Evolutionary conservation across 345 rosid genomes (phyloP).

Genomic region (Salix udensis): DNA sequence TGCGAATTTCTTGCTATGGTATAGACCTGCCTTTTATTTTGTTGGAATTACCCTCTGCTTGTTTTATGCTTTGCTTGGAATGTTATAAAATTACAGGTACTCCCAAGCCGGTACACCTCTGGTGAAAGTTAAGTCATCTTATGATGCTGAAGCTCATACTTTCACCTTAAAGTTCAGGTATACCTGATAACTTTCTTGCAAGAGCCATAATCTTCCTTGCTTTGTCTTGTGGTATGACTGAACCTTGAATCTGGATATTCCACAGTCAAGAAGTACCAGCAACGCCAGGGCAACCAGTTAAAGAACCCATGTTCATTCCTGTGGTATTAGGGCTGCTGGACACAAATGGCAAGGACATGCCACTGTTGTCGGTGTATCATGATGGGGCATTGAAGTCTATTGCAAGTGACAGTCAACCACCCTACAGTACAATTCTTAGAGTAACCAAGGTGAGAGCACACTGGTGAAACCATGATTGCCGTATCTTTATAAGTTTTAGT

Average conservation of each 20-base stretch:
- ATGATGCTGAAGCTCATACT: constrained; percentile 64
- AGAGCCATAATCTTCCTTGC: background rate
- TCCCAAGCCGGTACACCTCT: constrained; percentile 97
- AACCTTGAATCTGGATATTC: constrained; percentile 14
- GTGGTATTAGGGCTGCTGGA: constrained; percentile 70
- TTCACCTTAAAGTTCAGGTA: constrained; percentile 91
- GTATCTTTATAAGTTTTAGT: no score
- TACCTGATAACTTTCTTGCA: background rate
- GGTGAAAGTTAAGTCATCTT: constrained; percentile 72
- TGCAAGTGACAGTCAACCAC: constrained; percentile 44
- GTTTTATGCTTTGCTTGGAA: constrained; percentile 3
- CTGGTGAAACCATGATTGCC: constrained; percentile 10
- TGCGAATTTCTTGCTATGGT: constrained; percentile 91
- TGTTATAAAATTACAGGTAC: constrained; percentile 55
- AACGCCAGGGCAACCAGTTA: constrained; percentile 84
- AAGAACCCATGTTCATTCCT: constrained; percentile 91
- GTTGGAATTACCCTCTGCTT: background rate
- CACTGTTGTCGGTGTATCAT: constrained; percentile 59
- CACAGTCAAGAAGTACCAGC: constrained; percentile 80
- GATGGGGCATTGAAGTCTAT: constrained; percentile 55
- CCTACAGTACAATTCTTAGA: constrained; percentile 62
- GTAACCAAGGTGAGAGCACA: constrained; percentile 59
- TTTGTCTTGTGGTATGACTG: background rate
- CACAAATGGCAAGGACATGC: constrained; percentile 78
- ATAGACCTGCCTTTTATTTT: constrained; percentile 15